Percentiles rank a stretch among this genome's conserved stretches.
Conservation (phyloP, 140 eudicot genomes). For the Cichorium intybus region DNA sequence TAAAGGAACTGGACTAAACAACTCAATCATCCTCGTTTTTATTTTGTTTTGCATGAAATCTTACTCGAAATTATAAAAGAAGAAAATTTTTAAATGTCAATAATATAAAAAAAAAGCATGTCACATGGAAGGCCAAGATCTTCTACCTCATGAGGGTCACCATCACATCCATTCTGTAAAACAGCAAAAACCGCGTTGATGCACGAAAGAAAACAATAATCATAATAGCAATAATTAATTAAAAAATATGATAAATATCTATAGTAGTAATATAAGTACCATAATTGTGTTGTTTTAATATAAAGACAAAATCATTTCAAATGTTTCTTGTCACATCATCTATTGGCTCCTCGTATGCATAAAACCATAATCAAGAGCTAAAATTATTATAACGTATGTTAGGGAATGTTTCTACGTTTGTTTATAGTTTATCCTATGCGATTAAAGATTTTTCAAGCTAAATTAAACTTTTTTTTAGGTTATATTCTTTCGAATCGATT, state of each 20-base stretch:
- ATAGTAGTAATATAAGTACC: constrained; percentile 11
- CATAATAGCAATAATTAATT: constrained; percentile 2
- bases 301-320: constrained; percentile 32
- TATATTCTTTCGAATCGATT: too few relatives aligned
- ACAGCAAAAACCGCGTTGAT: constrained; percentile 40
- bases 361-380: constrained; percentile 11
- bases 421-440: too few relatives aligned
- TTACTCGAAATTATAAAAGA: not conserved
- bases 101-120: constrained; percentile 1
- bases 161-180: constrained; percentile 29
- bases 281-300: constrained; percentile 12
- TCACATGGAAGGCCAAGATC: constrained; percentile 36
- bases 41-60: not conserved
- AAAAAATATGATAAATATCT: not conserved
- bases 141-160: constrained; percentile 32
- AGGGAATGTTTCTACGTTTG: too few relatives aligned
- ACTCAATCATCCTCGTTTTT: not conserved
- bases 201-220: constrained; percentile 33
- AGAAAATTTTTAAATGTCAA: not conserved
- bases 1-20: too few relatives aligned
- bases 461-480: too few relatives aligned
- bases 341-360: constrained; percentile 40
- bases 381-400: not conserved
- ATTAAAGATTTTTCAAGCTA: too few relatives aligned
- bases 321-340: constrained; percentile 31